Conservation (phyloP, 768 basidiomycete genomes). For the Russula lepida region DNA sequence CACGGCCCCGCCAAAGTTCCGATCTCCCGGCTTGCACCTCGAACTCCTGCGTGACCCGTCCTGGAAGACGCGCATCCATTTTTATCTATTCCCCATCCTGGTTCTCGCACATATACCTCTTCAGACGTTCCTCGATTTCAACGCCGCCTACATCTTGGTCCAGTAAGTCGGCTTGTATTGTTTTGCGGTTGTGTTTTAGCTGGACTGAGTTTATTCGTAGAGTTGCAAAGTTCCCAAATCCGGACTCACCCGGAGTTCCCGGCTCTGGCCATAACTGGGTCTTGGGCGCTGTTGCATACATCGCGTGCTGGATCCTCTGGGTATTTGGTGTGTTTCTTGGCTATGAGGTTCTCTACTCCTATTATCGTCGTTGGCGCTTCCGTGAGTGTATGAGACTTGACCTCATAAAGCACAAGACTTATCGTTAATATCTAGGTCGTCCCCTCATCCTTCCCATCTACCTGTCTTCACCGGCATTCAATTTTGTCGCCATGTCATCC, state of each 20-base stretch:
- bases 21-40: constrained; percentile 56
- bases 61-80: constrained; percentile 47
- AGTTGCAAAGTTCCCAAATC: constrained; percentile 67
- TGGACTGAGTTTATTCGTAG: constrained; percentile 30
- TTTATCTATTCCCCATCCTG: constrained; percentile 60
- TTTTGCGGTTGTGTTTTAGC: not conserved
- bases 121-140: constrained; percentile 86
- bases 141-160: constrained; percentile 72
- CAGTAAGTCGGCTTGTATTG: constrained; percentile 47
- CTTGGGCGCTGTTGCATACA: constrained; percentile 73
- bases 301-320: constrained; percentile 73
- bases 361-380: constrained; percentile 66
- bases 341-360: constrained; percentile 73
- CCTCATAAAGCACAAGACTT: not conserved
- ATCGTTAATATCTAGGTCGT: constrained; percentile 47
- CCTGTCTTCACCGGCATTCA: constrained; percentile 71
- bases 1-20: constrained; percentile 51
- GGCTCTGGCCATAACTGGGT: constrained; percentile 75
- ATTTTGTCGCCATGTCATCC: constrained; percentile 65
- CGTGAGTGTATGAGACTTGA: constrained; percentile 44
- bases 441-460: constrained; percentile 79
- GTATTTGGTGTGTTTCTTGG: constrained; percentile 62
- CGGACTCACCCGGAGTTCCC: constrained; percentile 57
- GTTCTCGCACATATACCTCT: constrained; percentile 64
- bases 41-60: constrained; percentile 59